Conservation (phyloP, 108 stramenopile species). For the Fistulifera pelliculosa region DNA sequence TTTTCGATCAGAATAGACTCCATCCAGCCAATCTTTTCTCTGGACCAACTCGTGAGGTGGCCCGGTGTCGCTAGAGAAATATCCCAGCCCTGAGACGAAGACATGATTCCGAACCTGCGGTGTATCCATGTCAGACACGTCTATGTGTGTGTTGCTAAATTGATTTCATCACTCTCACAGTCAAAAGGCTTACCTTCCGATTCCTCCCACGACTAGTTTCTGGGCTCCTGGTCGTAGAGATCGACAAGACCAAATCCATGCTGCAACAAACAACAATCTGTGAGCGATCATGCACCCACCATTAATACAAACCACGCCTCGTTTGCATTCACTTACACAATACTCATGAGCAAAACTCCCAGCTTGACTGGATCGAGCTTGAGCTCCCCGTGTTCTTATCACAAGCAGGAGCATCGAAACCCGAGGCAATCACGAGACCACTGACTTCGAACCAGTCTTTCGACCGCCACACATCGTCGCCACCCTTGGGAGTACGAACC, state of each 20-base stretch:
- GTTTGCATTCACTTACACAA: too few relatives aligned
- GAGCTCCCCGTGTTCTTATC: not conserved
- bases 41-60: slow-evolving; percentile 38
- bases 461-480: not conserved
- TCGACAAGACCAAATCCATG: slow-evolving; percentile 40
- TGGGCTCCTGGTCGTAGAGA: slow-evolving; percentile 27
- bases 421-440: not conserved
- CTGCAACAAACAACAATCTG: too few relatives aligned
- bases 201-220: slow-evolving; percentile 10
- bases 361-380: slow-evolving; percentile 15
- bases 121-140: too few relatives aligned
- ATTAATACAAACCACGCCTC: too few relatives aligned
- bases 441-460: not conserved
- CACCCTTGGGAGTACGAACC: not conserved
- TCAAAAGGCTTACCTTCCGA: slow-evolving; percentile 6
- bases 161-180: too few relatives aligned
- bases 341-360: slow-evolving; percentile 41
- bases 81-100: slow-evolving; percentile 11
- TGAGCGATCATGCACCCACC: too few relatives aligned
- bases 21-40: slow-evolving; percentile 41
- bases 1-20: slow-evolving; percentile 23
- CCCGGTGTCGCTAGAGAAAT: slow-evolving; percentile 3
- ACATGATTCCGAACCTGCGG: slow-evolving; percentile 25
- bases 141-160: too few relatives aligned
- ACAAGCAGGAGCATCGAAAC: not conserved